phyloP scores from a whole-genome alignment of 2,329 filamentous ascomycete species.

The Ilyonectria robusta region DNA sequence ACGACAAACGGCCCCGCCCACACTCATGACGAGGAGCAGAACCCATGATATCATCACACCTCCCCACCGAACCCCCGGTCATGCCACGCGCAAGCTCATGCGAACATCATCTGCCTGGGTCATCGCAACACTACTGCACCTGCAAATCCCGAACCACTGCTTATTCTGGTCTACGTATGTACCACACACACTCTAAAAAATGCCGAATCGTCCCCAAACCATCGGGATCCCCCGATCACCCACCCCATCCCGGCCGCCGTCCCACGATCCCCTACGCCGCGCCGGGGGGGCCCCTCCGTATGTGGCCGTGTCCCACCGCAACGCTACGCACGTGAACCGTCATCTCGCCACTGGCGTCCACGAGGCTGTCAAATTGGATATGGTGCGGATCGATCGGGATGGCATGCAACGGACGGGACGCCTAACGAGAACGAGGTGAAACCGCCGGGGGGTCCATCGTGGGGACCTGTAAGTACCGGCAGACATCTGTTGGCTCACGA shows the following conservation, averaged over 20 bases:
- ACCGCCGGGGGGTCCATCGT: slow-evolving; percentile 5
- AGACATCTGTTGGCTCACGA: no score
- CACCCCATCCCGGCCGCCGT: slow-evolving; percentile 8
- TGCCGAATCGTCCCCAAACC: slow-evolving; percentile 3
- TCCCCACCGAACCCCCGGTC: slow-evolving; percentile 41
- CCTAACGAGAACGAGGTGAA: slow-evolving; percentile 17
- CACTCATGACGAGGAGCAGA: slow-evolving; percentile 34
- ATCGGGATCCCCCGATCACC: slow-evolving; percentile 41
- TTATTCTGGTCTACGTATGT: background rate
- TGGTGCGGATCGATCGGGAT: background rate
- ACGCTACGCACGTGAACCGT: slow-evolving; percentile 1
- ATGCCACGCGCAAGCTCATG: slow-evolving; percentile 39
- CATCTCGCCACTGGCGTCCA: background rate
- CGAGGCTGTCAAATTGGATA: background rate
- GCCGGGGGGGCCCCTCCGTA: background rate
- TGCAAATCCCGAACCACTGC: slow-evolving; percentile 13
- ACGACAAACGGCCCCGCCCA: background rate
- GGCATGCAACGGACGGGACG: background rate
- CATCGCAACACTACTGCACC: slow-evolving; percentile 26
- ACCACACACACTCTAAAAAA: background rate
- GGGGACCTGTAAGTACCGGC: background rate
- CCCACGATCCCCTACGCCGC: background rate
- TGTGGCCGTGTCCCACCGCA: background rate
- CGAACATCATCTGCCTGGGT: slow-evolving; percentile 40
- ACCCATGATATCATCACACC: slow-evolving; percentile 48